These are phyloP conservation scores for Prunus mume DNA, from an alignment of 306 rosid genomes.

Conservation along the genomic window DNA sequence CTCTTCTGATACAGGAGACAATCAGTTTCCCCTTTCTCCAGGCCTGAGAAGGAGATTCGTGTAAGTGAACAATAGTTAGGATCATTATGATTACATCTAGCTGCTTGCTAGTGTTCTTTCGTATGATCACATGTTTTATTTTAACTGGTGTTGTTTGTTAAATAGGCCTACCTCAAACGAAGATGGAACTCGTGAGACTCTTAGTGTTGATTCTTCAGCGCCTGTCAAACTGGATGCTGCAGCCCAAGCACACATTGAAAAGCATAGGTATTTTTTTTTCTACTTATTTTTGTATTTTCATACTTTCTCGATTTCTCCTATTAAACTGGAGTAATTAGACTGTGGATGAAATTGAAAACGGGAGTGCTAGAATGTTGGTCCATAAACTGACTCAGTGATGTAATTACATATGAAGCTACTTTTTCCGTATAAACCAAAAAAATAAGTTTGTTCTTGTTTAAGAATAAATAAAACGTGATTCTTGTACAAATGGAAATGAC, in stretches of 20 bases:
- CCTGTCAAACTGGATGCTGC: conserved; percentile 75
- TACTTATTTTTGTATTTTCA: background rate
- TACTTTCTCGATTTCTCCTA: background rate
- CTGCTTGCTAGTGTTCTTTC: conserved; percentile 12
- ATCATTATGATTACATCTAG: background rate
- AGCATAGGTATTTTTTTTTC: conserved; percentile 58
- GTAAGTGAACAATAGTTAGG: conserved; percentile 39
- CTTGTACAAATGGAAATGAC: background rate
- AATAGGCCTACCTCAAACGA: conserved; percentile 52
- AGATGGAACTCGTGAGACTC: conserved; percentile 47
- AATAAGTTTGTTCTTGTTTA: background rate
- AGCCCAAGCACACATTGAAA: conserved; percentile 69
- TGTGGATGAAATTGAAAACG: background rate
- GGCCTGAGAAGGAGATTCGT: conserved; percentile 76
- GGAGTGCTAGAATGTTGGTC: background rate
- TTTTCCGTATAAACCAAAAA: background rate
- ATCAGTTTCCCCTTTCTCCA: conserved; percentile 43
- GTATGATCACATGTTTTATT: conserved; percentile 24
- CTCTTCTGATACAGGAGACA: conserved; percentile 40
- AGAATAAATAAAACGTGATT: background rate
- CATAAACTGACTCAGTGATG: too few relatives aligned
- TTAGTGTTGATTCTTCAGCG: conserved; percentile 40
- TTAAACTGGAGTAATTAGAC: background rate
- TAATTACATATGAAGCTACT: background rate
- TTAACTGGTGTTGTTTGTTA: conserved; percentile 27